phyloP scores from a whole-genome alignment of 768 basidiomycete species.

The Leccinum fibrillosum region DNA sequence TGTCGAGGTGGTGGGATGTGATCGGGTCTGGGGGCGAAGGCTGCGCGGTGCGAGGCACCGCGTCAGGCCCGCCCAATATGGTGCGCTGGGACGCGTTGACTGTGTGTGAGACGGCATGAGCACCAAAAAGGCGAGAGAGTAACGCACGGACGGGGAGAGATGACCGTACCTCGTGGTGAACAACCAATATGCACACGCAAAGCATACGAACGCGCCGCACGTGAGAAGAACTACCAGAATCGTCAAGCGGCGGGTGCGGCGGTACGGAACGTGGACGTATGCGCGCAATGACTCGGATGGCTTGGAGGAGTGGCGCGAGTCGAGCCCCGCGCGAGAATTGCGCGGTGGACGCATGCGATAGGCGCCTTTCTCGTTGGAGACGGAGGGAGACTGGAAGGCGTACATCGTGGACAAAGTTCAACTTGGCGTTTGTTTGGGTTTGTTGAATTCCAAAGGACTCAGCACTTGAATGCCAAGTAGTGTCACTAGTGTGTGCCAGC shows the following conservation, averaged over 20 bases:
- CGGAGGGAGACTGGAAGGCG: constrained; percentile 53
- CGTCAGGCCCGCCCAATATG: constrained; percentile 1
- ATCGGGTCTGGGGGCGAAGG: background rate
- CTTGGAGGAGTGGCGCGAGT: constrained; percentile 17
- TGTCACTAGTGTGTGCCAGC: too few species aligned
- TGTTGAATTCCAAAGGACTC: too few species aligned
- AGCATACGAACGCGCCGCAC: constrained; percentile 49
- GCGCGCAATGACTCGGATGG: background rate
- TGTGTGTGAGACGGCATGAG: constrained; percentile 11
- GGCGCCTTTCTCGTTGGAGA: constrained; percentile 61
- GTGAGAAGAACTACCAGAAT: constrained; percentile 45
- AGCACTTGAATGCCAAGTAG: too few species aligned
- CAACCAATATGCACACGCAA: constrained; percentile 61
- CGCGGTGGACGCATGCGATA: constrained; percentile 59
- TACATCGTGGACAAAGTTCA: constrained; percentile 7
- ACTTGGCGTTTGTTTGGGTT: constrained; percentile 10
- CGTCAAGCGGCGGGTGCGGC: constrained; percentile 36
- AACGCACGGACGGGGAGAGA: constrained; percentile 16
- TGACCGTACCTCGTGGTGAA: constrained; percentile 58
- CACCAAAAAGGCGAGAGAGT: constrained; percentile 14
- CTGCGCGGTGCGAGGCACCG: background rate
- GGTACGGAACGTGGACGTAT: constrained; percentile 16
- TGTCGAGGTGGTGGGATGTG: constrained; percentile 1
- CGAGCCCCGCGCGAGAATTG: constrained; percentile 16
- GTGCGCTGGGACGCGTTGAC: constrained; percentile 19